These are phyloP conservation scores for Peziza echinospora DNA, from an alignment of 495 filamentous ascomycete genomes.

Conservation along the genomic window DNA sequence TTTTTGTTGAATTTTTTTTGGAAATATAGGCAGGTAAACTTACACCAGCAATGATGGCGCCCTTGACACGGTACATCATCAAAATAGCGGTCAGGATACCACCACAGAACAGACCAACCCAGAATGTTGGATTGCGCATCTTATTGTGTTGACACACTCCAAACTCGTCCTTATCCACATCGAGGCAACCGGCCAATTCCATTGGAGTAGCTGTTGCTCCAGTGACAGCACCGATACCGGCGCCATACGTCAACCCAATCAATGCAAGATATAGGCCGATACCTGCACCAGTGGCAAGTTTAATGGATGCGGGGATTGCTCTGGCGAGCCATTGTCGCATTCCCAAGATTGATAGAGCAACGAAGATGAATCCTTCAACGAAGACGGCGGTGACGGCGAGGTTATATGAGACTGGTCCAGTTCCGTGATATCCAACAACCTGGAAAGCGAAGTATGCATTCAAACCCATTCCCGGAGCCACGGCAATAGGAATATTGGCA, in stretches of 20 bases:
- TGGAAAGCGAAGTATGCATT: constrained; percentile 73
- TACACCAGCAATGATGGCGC: constrained; percentile 49
- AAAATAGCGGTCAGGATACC: constrained; percentile 53
- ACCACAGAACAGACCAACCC: constrained; percentile 67
- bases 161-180: constrained; percentile 13
- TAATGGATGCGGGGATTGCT: constrained; percentile 54
- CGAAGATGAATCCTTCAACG: constrained; percentile 38
- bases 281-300: constrained; percentile 61
- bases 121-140: constrained; percentile 59
- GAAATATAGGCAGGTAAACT: no score
- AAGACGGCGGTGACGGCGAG: constrained; percentile 63
- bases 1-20: no score
- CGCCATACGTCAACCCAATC: constrained; percentile 57
- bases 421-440: constrained; percentile 53
- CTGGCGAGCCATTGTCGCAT: constrained; percentile 68
- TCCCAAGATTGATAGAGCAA: constrained; percentile 45
- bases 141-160: constrained; percentile 25
- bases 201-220: constrained; percentile 37
- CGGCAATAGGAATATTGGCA: constrained; percentile 44
- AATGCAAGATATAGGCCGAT: constrained; percentile 64
- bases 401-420: constrained; percentile 41
- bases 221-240: constrained; percentile 53
- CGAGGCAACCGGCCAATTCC: constrained; percentile 44
- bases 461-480: constrained; percentile 66
- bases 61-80: constrained; percentile 64